Base-by-base conservation (phyloP, 805 yeast species). In the Teunomyces pallodes region DNA sequence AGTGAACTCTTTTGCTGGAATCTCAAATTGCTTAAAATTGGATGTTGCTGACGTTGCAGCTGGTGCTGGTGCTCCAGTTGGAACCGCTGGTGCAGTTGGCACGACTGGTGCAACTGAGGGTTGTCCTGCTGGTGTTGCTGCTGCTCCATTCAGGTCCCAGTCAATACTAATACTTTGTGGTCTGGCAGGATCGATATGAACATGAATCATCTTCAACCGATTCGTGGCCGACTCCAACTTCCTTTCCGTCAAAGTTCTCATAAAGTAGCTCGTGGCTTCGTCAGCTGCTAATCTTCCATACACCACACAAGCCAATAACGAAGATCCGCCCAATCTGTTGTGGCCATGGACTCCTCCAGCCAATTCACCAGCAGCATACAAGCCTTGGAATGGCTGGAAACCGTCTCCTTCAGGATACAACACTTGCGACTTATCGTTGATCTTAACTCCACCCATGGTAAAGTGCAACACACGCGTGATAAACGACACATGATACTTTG, bases 401-500 rank as follows among this genome's bases (percentile, higher is more conserved):
- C 54, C 41, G 7, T 64, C 62, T 1, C 60, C 54, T 27, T 50
- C 56, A n/a, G 68, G 53, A 48, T 46, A 76, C 45, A 51, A 67
- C 57, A 60, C 76, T 61, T 48, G 74, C 0, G 79, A 66, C 36
- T 70, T 57, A 20, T 70, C 76, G 57, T 81, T 73, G 47, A 82
- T 79, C 60, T 75, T 75, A 4, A 81, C 80, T 42, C 90, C 89
- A 17, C 90, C 89, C 87, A 82, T 83, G 7, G 87, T 80, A 62
- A 81, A 83, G 61, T 83, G 88, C 32, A 83, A 75, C 4, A 80
- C 82, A 32, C 86, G 71, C 5, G 84, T 79, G 40, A 81, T 72
- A 50, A 69, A 76, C 1, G 84, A 77, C 20, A 79, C 81, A 53
- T 79, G 77, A 55, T 77, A 78, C 31, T 59, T 60, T 14, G 70